A percentile compares a stretch with the other conserved stretches of the same genome.
phyloP scores from a whole-genome alignment of 2,329 filamentous ascomycete genomes.

The Westerdykella aurantiaca region DNA sequence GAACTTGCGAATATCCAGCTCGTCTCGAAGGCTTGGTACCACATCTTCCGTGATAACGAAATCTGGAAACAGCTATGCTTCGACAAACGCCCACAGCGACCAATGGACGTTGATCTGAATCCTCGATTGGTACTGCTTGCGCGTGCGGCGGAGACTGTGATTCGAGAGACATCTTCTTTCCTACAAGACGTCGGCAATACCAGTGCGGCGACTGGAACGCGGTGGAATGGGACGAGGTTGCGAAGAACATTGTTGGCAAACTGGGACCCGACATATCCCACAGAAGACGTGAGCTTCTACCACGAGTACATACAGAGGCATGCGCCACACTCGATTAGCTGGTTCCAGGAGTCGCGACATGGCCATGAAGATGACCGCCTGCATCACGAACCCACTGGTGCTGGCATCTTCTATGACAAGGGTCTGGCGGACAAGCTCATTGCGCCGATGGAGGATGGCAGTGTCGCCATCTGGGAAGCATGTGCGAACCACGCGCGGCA shows the following conservation, averaged over 20 bases:
- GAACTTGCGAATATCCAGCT: slow-evolving; percentile 65
- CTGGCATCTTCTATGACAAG: slow-evolving; percentile 58
- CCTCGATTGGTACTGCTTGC: slow-evolving; percentile 41
- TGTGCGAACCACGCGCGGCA: slow-evolving; percentile 49
- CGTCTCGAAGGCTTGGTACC: slow-evolving; percentile 60
- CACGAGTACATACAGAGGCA: slow-evolving; percentile 81
- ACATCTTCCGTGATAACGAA: slow-evolving; percentile 64
- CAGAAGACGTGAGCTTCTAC: slow-evolving; percentile 75
- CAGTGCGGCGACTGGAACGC: slow-evolving; percentile 25
- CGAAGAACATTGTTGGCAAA: slow-evolving; percentile 60
- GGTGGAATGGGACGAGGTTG: slow-evolving; percentile 34
- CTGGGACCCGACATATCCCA: slow-evolving; percentile 74
- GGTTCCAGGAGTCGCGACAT: slow-evolving; percentile 61
- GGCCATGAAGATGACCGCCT: slow-evolving; percentile 39
- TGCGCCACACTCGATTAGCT: slow-evolving; percentile 66
- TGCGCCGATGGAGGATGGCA: slow-evolving; percentile 78
- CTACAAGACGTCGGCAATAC: no score
- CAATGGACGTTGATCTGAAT: slow-evolving; percentile 33
- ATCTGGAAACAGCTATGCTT: slow-evolving; percentile 76
- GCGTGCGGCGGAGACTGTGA: slow-evolving; percentile 34
- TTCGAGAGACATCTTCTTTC: background rate
- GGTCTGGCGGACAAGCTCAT: slow-evolving; percentile 58
- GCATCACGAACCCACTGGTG: slow-evolving; percentile 63
- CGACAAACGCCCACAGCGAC: slow-evolving; percentile 53
- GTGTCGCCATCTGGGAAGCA: slow-evolving; percentile 76